These are phyloP conservation scores for Pseudocercospora pini-densiflorae DNA, from an alignment of 2,329 filamentous ascomycete genomes.

Conservation along the genomic window DNA sequence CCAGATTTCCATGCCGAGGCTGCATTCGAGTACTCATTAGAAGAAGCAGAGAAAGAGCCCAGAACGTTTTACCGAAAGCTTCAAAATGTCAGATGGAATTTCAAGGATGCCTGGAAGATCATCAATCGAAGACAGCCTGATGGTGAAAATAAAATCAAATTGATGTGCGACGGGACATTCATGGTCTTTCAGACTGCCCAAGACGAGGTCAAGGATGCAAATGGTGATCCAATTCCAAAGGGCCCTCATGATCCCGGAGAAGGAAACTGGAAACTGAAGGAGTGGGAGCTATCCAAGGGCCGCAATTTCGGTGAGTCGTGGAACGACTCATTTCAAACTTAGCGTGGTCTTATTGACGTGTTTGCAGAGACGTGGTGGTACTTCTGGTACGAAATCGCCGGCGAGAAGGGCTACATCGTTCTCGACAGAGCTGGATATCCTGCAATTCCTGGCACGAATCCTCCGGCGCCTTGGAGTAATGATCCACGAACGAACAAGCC, in stretches of 20 bases:
- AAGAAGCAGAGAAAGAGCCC: not conserved
- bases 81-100: not conserved
- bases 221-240: conserved; percentile 3
- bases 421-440: not conserved
- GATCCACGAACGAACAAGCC: not conserved
- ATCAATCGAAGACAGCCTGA: not conserved
- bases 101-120: not conserved
- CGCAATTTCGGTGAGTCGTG: not conserved
- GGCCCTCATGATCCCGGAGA: not conserved
- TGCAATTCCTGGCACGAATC: not conserved
- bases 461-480: not conserved
- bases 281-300: not conserved
- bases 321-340: not conserved
- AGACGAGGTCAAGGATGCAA: not conserved
- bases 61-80: conserved; percentile 1
- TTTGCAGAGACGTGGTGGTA: not conserved
- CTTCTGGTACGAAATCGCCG: conserved; percentile 3
- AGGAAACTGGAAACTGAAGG: conserved; percentile 2
- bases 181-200: conserved; percentile 2
- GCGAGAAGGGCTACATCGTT: conserved; percentile 1
- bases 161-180: not conserved
- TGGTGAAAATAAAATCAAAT: not conserved
- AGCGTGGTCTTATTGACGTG: not conserved
- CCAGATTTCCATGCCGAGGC: not conserved
- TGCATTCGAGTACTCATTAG: not conserved